Evolutionary conservation across 2,329 filamentous ascomycete genomes (phyloP).

Genomic region (Fusarium sp.): DNA sequence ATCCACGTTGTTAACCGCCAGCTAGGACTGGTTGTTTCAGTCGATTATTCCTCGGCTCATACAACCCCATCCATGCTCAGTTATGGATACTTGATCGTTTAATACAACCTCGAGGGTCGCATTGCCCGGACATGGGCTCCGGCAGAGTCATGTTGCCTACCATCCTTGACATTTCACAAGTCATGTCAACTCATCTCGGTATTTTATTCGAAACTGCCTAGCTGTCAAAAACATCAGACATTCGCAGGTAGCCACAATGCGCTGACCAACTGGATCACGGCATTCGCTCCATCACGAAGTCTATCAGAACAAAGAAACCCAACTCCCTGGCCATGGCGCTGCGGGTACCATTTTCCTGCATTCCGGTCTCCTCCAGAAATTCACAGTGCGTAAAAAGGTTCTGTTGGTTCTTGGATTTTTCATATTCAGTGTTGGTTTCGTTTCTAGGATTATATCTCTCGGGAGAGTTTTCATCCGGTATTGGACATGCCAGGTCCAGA

Average conservation of each 20-base stretch:
- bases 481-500: neutral
- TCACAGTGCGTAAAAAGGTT: neutral
- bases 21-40: slow-evolving; percentile 20
- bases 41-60: slow-evolving; percentile 4
- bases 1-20: neutral
- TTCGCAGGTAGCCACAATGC: slow-evolving; percentile 9
- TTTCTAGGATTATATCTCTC: neutral
- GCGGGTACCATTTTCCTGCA: slow-evolving; percentile 1
- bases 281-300: slow-evolving; percentile 5
- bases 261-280: neutral
- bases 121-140: slow-evolving; percentile 15
- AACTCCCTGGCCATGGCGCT: slow-evolving; percentile 32
- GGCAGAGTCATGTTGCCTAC: slow-evolving; percentile 14
- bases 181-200: slow-evolving; percentile 5
- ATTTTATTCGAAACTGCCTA: neutral
- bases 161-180: neutral
- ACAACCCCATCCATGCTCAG: neutral
- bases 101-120: slow-evolving; percentile 11
- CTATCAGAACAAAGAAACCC: slow-evolving; percentile 22
- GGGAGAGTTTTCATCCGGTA: neutral
- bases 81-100: neutral
- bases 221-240: neutral
- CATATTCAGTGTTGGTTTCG: neutral
- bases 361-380: neutral
- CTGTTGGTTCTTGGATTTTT: slow-evolving; percentile 13